phyloP scores from a whole-genome alignment of 768 basidiomycete species.

The Boletus rubroflammeus region DNA sequence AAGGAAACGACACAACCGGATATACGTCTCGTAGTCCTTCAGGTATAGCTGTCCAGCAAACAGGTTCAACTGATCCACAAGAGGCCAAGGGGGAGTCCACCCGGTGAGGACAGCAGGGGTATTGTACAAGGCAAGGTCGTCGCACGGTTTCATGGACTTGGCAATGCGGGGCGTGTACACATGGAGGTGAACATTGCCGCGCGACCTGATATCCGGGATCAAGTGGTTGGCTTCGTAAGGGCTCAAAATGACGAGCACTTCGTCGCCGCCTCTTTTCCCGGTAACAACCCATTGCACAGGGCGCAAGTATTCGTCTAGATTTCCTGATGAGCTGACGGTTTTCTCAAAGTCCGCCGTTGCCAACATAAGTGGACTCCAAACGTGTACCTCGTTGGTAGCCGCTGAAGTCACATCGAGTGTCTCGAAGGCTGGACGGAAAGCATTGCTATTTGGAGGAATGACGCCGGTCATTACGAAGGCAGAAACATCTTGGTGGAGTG shows the following conservation, averaged over 20 bases:
- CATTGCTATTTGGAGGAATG: constrained; percentile 11
- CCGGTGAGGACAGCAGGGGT: neutral
- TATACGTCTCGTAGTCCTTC: too few relatives aligned
- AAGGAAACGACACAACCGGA: too few relatives aligned
- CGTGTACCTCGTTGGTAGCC: constrained; percentile 14
- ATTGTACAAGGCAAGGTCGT: constrained; percentile 26
- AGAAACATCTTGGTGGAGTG: too few relatives aligned
- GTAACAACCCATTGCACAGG: constrained; percentile 22
- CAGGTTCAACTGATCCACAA: constrained; percentile 1
- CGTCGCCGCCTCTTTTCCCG: too few relatives aligned
- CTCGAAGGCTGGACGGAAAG: constrained; percentile 20
- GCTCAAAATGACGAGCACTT: too few relatives aligned
- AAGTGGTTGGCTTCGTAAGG: constrained; percentile 11
- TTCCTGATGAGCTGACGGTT: constrained; percentile 4
- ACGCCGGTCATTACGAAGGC: constrained; percentile 16
- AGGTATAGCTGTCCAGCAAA: too few relatives aligned
- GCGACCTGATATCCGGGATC: constrained; percentile 34
- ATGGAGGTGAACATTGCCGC: constrained; percentile 36
- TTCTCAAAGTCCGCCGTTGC: constrained; percentile 16
- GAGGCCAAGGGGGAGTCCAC: neutral
- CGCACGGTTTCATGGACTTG: constrained; percentile 34
- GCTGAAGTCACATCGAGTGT: neutral
- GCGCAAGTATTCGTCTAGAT: constrained; percentile 20
- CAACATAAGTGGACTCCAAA: constrained; percentile 19
- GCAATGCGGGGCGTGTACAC: constrained; percentile 40